Evolutionary conservation across 805 yeast species (phyloP), one percentile per base, ranked within the genome.

Genomic region (Metahyphopichia silvanorum): DNA sequence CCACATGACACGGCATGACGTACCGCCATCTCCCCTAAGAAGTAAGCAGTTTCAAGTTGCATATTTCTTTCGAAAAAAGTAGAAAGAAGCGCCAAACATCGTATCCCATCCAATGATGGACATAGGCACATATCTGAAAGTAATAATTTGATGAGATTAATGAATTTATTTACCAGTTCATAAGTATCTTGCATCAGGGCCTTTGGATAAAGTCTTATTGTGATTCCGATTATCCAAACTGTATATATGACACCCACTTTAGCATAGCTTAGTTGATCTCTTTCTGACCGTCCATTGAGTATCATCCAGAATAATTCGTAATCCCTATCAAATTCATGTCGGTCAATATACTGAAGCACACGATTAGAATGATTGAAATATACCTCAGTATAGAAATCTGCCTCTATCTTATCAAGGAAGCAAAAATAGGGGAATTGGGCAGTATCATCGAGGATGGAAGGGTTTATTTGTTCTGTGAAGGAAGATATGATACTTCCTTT

Each of bases 11-110:
- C 57, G 2, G 72, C 62, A 44, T 73, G 77, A 32, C 72, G 55
- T 1, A 69, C 59, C 5, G 77, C 76, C 27, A 70, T 37, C 25
- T 71, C 71, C 47, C 69, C 51, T 29, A 73, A 39, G 39, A 69
- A 63, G 60, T 71, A 73, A 0, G 73, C 71, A 32, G 71, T 62
- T 37, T 72, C 77, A 37, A 75, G 57, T 25, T 67, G 66, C 39
- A 63, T 69, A 15, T 58, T 57, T 28, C 71, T 56, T 26, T 69
- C 69, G 22, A 72, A 39, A 46, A 71, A 66, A 9, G 66, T 57
- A 0, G 76, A 60, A 23, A 70, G 53, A 19, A 71, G 43, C 27
- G 63, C 55, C 13, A 71, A 42, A 13, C 69, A 51, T 29, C 74
- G 52, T 8, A 73, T 66, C 3, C 77, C 73, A 30, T 60, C 62